A percentile compares a stretch with the other conserved stretches of the same genome.
Conservation (phyloP, 495 filamentous ascomycete genomes). For the Hyphodiscus hymeniophilus region DNA sequence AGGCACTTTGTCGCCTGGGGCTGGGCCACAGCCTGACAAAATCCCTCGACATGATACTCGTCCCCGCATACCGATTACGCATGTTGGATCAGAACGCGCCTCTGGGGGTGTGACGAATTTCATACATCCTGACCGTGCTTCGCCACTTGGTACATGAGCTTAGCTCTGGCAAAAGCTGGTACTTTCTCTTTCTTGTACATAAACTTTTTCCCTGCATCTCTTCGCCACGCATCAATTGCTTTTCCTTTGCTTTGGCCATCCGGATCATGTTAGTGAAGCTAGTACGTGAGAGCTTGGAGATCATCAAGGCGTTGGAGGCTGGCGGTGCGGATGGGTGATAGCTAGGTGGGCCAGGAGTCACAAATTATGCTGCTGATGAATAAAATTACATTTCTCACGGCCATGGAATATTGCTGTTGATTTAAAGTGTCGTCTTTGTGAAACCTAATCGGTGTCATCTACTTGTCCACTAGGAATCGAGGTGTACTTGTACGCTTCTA, state of each 20-base stretch:
- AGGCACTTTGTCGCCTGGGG: slow-evolving; percentile 8
- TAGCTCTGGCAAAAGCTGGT: slow-evolving; percentile 2
- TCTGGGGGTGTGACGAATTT: slow-evolving; percentile 18
- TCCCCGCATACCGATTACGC: neutral
- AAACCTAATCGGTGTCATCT: too few species aligned
- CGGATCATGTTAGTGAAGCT: slow-evolving; percentile 9
- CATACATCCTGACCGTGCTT: neutral
- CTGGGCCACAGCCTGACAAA: slow-evolving; percentile 10
- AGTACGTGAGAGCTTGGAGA: slow-evolving; percentile 15
- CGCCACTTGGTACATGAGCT: slow-evolving; percentile 3
- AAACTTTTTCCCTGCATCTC: slow-evolving; percentile 4
- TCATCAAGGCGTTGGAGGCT: neutral
- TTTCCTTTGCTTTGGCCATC: slow-evolving; percentile 6
- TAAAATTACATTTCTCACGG: neutral
- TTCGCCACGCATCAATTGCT: neutral
- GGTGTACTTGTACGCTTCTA: too few species aligned
- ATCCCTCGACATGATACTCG: slow-evolving; percentile 6
- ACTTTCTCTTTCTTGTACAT: slow-evolving; percentile 18
- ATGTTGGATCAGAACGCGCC: slow-evolving; percentile 5
- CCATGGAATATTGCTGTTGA: neutral
- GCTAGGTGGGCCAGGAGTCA: neutral
- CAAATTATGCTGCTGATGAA: neutral
- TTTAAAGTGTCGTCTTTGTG: too few species aligned
- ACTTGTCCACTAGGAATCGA: too few species aligned
- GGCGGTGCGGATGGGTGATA: neutral